Conservation (phyloP, 768 basidiomycete genomes). For the Floccularia luteovirens region DNA sequence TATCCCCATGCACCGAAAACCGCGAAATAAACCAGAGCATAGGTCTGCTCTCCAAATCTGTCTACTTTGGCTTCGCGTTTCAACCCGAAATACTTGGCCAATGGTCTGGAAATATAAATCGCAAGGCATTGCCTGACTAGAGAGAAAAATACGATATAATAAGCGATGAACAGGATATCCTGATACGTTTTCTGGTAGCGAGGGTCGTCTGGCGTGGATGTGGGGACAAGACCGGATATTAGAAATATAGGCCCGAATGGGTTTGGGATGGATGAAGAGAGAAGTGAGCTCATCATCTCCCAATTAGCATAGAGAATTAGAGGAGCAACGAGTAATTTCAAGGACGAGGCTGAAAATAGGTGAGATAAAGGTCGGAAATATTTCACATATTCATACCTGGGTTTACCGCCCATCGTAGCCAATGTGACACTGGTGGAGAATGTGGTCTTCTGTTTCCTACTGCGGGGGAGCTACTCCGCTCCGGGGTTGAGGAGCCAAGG, state of each 20-base stretch:
- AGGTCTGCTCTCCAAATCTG: slow-evolving; percentile 88
- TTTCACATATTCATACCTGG: slow-evolving; percentile 42
- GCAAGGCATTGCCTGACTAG: slow-evolving; percentile 76
- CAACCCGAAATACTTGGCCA: slow-evolving; percentile 70
- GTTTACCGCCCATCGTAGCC: slow-evolving; percentile 67
- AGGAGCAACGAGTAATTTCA: slow-evolving; percentile 59
- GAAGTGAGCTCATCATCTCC: slow-evolving; percentile 39
- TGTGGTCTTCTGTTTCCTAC: slow-evolving; percentile 6
- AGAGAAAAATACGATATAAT: slow-evolving; percentile 85
- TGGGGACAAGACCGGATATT: slow-evolving; percentile 56
- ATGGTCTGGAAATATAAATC: slow-evolving; percentile 52
- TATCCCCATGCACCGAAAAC: slow-evolving; percentile 69
- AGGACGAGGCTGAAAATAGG: slow-evolving; percentile 40
- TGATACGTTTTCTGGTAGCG: slow-evolving; percentile 66
- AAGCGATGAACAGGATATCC: slow-evolving; percentile 75
- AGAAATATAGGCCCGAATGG: slow-evolving; percentile 70
- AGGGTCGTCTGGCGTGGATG: slow-evolving; percentile 42
- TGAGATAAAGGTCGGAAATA: not conserved
- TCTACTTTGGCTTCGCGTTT: slow-evolving; percentile 58
- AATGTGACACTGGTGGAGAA: slow-evolving; percentile 20
- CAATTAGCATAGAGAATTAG: slow-evolving; percentile 59
- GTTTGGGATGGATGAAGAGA: slow-evolving; percentile 47
- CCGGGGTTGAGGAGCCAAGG: slow-evolving; percentile 26
- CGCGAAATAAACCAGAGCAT: slow-evolving; percentile 77
- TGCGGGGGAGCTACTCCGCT: slow-evolving; percentile 25